Evolutionary conservation across 2,329 filamentous ascomycete genomes (phyloP).

Genomic region (Sporothrix globosa): DNA sequence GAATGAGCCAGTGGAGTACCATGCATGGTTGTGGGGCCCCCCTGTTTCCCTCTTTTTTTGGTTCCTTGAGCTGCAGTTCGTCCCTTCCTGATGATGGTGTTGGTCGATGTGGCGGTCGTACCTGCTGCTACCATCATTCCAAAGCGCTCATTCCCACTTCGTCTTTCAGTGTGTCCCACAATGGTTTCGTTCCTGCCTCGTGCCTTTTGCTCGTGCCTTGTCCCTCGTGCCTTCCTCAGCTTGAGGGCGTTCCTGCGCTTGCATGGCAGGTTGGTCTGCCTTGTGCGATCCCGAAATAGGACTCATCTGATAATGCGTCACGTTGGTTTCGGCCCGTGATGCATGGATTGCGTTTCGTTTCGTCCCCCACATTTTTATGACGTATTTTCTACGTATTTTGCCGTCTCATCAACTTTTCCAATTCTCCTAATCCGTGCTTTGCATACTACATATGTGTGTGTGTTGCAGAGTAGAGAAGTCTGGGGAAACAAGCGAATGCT

Average conservation of each 20-base stretch:
- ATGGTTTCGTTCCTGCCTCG: slow-evolving; percentile 1
- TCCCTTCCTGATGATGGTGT: neutral
- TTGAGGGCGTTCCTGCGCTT: slow-evolving; percentile 22
- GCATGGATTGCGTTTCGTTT: neutral
- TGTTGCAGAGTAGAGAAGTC: neutral
- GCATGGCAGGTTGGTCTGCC: slow-evolving; percentile 24
- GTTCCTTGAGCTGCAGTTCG: neutral
- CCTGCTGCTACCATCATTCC: neutral
- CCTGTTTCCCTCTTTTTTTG: neutral
- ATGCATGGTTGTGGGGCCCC: slow-evolving; percentile 10
- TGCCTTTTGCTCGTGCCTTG: neutral
- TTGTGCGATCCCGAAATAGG: slow-evolving; percentile 4
- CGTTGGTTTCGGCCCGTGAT: neutral
- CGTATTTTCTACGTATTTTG: neutral
- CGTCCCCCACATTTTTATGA: neutral
- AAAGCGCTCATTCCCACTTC: neutral
- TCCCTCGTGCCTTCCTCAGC: neutral
- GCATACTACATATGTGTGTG: neutral
- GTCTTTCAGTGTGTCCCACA: neutral
- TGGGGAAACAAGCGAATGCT: neutral
- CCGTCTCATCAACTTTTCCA: neutral
- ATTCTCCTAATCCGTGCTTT: neutral
- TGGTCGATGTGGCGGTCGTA: neutral
- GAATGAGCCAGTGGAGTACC: slow-evolving; percentile 8
- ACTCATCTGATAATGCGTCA: neutral